A percentile compares a stretch with the other conserved stretches of the same genome.
Evolutionary conservation across 371 early-diverging fungal genomes (phyloP).

Genomic region (Racocetra persica): DNA sequence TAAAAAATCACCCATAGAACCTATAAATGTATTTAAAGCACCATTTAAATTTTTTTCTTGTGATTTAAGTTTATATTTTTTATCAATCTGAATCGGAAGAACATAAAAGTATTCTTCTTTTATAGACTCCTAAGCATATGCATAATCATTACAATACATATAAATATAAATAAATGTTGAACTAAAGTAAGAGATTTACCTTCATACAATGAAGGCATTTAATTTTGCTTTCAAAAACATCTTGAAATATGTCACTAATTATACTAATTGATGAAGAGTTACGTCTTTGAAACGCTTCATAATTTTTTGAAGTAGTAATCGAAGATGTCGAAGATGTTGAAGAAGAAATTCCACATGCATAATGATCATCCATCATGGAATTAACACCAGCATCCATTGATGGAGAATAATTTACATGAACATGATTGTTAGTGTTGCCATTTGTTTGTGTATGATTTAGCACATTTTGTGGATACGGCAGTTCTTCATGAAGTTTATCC

Average conservation of each 20-base stretch:
- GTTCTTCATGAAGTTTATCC: conserved; percentile 56
- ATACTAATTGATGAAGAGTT: conserved; percentile 42
- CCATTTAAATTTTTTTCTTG: not conserved
- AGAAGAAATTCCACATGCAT: not conserved
- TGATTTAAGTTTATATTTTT: conserved; percentile 27
- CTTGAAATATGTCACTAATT: conserved; percentile 61
- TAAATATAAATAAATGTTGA: not conserved
- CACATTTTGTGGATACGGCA: conserved; percentile 47
- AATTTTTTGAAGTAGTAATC: not conserved
- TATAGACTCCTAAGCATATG: conserved; percentile 44
- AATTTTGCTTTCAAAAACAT: conserved; percentile 53
- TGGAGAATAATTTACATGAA: not conserved
- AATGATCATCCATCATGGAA: not conserved
- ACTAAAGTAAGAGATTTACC: conserved; percentile 36
- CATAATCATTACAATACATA: conserved; percentile 36
- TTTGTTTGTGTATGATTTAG: conserved; percentile 31
- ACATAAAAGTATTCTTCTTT: conserved; percentile 48
- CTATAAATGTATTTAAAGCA: conserved; percentile 2
- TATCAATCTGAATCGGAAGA: conserved; percentile 49
- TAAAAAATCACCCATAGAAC: not conserved
- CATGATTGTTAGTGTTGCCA: not conserved
- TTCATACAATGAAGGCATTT: conserved; percentile 56
- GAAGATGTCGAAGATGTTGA: conserved; percentile 23
- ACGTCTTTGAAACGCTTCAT: not conserved
- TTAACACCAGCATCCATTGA: not conserved